phyloP scores from a whole-genome alignment of 2,329 filamentous ascomycete species.

The Exophiala phaeomuriformis region DNA sequence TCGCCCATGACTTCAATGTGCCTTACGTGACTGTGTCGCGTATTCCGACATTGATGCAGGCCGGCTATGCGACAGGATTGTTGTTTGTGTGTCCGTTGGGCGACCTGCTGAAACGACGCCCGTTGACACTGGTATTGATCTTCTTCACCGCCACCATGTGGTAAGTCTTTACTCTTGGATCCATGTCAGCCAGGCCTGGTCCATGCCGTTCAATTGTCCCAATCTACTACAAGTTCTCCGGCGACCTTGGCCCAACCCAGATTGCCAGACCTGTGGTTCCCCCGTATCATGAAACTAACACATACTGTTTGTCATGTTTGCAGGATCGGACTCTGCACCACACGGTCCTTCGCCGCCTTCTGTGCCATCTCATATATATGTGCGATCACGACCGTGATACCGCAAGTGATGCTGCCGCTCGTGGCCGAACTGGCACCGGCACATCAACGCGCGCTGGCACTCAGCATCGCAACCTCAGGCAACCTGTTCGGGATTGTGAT shows the following conservation, averaged over 20 bases:
- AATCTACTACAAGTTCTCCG: too few relatives aligned
- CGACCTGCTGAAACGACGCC: conserved; percentile 59
- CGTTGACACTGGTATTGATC: conserved; percentile 59
- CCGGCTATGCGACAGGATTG: conserved; percentile 67
- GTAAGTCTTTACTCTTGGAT: conserved; percentile 38
- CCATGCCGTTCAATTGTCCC: too few relatives aligned
- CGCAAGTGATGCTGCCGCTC: conserved; percentile 70
- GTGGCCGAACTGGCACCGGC: conserved; percentile 70
- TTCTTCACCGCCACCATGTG: conserved; percentile 60
- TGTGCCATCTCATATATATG: conserved; percentile 64
- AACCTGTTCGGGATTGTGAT: conserved; percentile 68
- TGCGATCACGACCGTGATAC: conserved; percentile 72
- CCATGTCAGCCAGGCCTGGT: neutral
- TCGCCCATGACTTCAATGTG: conserved; percentile 64
- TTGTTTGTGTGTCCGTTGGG: conserved; percentile 69
- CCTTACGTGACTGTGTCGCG: conserved; percentile 59
- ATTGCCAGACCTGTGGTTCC: neutral
- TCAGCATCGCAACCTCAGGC: conserved; percentile 69
- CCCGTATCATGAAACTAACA: neutral
- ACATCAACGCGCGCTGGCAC: conserved; percentile 58
- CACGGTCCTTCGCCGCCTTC: conserved; percentile 57
- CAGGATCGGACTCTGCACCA: conserved; percentile 60
- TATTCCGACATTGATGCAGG: conserved; percentile 70
- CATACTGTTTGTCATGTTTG: neutral
- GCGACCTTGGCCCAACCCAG: neutral